Conservation (phyloP, 768 basidiomycete species). For the Nidularia pulvinata region DNA sequence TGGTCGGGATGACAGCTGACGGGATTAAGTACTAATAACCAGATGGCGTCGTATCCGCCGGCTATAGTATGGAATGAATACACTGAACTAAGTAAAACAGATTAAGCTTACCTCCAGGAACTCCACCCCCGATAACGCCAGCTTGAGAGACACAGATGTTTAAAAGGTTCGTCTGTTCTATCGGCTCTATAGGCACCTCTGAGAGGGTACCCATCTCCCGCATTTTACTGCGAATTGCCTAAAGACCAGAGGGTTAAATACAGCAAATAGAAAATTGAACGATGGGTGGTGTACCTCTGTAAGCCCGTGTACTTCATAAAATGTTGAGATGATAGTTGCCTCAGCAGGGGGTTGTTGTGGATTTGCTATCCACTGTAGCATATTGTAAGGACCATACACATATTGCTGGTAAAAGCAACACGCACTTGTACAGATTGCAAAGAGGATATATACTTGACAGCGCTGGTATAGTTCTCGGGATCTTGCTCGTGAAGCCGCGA, state of each 20-base stretch:
- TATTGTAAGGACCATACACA: background rate
- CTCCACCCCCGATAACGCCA: slow-evolving; percentile 93
- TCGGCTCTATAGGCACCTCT: slow-evolving; percentile 88
- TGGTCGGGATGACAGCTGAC: slow-evolving; percentile 39
- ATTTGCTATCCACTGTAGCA: slow-evolving; percentile 57
- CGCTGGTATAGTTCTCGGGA: slow-evolving; percentile 47
- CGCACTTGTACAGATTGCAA: slow-evolving; percentile 57
- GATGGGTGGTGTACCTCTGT: slow-evolving; percentile 49
- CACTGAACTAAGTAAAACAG: background rate
- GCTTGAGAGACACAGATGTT: slow-evolving; percentile 74
- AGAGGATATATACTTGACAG: slow-evolving; percentile 62
- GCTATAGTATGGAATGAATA: slow-evolving; percentile 43
- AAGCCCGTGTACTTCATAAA: slow-evolving; percentile 54
- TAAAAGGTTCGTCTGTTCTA: slow-evolving; percentile 82
- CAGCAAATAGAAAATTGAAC: background rate
- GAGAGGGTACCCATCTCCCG: slow-evolving; percentile 78
- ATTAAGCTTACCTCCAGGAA: slow-evolving; percentile 84
- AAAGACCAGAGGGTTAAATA: slow-evolving; percentile 1
- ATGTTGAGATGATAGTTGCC: slow-evolving; percentile 46
- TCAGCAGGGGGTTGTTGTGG: slow-evolving; percentile 46
- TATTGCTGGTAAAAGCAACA: background rate
- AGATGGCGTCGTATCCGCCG: slow-evolving; percentile 97
- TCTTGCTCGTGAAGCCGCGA: slow-evolving; percentile 48
- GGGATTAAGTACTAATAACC: slow-evolving; percentile 83
- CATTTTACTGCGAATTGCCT: slow-evolving; percentile 83